These are phyloP conservation scores for Hypoxylon sp. DNA, from an alignment of 2,329 filamentous ascomycete genomes.

Conservation along the genomic window DNA sequence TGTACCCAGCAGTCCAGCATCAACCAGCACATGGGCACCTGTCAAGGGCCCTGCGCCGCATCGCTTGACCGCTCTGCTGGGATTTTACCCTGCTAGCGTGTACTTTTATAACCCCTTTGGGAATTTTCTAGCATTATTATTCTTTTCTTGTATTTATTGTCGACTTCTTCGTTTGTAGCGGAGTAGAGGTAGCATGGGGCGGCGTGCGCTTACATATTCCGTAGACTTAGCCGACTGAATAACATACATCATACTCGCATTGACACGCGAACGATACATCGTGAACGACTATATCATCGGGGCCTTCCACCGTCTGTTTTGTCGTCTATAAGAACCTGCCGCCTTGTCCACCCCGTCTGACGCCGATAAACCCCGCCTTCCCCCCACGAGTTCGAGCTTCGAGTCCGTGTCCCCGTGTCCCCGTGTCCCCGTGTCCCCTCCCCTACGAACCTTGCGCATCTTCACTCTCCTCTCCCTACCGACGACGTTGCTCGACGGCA, in stretches of 20 bases:
- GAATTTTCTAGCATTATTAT: constrained; percentile 29
- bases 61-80: constrained; percentile 41
- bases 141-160: constrained; percentile 8
- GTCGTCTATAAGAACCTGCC: constrained; percentile 38
- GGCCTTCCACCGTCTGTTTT: constrained; percentile 8
- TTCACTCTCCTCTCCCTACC: constrained; percentile 6
- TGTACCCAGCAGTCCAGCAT: constrained; percentile 1
- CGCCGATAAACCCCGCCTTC: constrained; percentile 28
- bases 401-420: not conserved
- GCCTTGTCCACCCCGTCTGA: constrained; percentile 33
- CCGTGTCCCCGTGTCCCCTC: too few species aligned
- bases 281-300: constrained; percentile 17
- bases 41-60: constrained; percentile 36
- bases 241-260: constrained; percentile 20
- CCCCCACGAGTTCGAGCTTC: constrained; percentile 29
- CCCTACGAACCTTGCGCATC: constrained; percentile 6
- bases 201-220: constrained; percentile 36
- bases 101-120: constrained; percentile 27
- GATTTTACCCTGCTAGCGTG: constrained; percentile 29
- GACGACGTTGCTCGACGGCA: constrained; percentile 15
- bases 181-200: constrained; percentile 29
- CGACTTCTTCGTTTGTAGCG: constrained; percentile 19
- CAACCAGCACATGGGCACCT: constrained; percentile 3
- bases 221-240: constrained; percentile 19
- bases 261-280: constrained; percentile 21